phyloP scores from a whole-genome alignment of 2,329 filamentous ascomycete genomes.

The Tolypocladium tundrense region DNA sequence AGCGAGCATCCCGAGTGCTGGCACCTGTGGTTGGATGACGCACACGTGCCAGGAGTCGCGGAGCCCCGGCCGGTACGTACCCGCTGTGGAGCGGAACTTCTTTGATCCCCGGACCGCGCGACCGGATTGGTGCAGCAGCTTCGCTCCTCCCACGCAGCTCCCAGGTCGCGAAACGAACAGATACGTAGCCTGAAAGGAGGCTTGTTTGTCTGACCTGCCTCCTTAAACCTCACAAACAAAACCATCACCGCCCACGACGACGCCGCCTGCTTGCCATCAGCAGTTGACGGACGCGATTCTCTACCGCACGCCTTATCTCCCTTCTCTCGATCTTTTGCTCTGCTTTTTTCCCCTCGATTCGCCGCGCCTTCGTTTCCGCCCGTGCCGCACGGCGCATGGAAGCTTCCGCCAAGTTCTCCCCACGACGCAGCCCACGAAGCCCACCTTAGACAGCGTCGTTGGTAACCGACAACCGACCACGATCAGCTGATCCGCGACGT shows the following conservation, averaged over 20 bases:
- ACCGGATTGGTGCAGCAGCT: constrained; percentile 2
- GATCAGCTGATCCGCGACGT: constrained; percentile 11
- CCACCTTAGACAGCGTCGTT: constrained; percentile 5
- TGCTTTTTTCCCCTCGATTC: constrained; percentile 10
- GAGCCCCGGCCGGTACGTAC: background rate
- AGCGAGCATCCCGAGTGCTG: background rate
- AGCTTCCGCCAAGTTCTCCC: constrained; percentile 20
- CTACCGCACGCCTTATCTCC: constrained; percentile 6
- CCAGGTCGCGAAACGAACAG: constrained; percentile 15
- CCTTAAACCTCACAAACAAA: constrained; percentile 9
- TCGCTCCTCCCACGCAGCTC: background rate
- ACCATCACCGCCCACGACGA: constrained; percentile 11
- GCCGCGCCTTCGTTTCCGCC: constrained; percentile 7
- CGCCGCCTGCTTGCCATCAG: constrained; percentile 14
- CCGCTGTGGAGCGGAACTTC: constrained; percentile 2
- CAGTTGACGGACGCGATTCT: constrained; percentile 12
- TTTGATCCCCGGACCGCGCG: constrained; percentile 1
- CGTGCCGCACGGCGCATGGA: constrained; percentile 26
- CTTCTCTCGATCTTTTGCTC: constrained; percentile 5
- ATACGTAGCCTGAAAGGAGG: constrained; percentile 19
- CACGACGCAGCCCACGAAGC: constrained; percentile 12
- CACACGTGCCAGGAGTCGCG: background rate
- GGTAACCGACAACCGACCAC: constrained; percentile 5
- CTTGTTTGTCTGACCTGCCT: constrained; percentile 7
- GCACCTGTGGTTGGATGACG: background rate